A percentile compares a stretch with the other conserved stretches of the same genome.
Evolutionary conservation across 768 basidiomycete genomes (phyloP).

Genomic region (Mycena kentingensis): DNA sequence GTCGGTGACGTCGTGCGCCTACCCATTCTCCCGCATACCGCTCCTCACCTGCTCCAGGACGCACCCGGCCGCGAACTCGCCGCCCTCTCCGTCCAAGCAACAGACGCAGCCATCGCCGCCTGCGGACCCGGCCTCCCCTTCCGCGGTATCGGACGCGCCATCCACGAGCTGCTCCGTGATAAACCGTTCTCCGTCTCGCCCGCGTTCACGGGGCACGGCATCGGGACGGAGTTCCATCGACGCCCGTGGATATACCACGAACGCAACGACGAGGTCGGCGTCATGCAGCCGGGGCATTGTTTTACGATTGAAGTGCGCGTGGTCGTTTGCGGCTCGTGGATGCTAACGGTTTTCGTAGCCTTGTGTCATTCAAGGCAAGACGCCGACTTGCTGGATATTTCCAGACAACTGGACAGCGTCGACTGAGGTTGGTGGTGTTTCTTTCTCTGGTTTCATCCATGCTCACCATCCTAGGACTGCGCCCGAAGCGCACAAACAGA

Average conservation of each 20-base stretch:
- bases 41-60: constrained; percentile 53
- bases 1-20: constrained; percentile 73
- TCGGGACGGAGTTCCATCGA: constrained; percentile 78
- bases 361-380: constrained; percentile 70
- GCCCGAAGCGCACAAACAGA: constrained; percentile 85
- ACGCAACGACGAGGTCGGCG: constrained; percentile 75
- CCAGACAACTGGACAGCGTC: constrained; percentile 95
- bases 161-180: constrained; percentile 50
- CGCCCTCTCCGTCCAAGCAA: constrained; percentile 58
- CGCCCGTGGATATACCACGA: constrained; percentile 84
- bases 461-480: constrained; percentile 55
- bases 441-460: neutral
- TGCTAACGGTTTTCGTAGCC: constrained; percentile 49
- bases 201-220: constrained; percentile 85
- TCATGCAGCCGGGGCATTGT: constrained; percentile 84
- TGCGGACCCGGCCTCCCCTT: constrained; percentile 77
- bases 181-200: constrained; percentile 61
- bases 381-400: constrained; percentile 73
- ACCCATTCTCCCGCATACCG: neutral
- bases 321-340: neutral
- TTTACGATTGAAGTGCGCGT: constrained; percentile 84
- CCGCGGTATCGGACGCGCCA: constrained; percentile 69
- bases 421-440: constrained; percentile 61
- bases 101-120: constrained; percentile 67
- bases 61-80: constrained; percentile 67